A percentile compares a stretch with the other conserved stretches of the same genome.
phyloP scores from a whole-genome alignment of 495 filamentous ascomycete genomes.

The Neurospora sublineolata region DNA sequence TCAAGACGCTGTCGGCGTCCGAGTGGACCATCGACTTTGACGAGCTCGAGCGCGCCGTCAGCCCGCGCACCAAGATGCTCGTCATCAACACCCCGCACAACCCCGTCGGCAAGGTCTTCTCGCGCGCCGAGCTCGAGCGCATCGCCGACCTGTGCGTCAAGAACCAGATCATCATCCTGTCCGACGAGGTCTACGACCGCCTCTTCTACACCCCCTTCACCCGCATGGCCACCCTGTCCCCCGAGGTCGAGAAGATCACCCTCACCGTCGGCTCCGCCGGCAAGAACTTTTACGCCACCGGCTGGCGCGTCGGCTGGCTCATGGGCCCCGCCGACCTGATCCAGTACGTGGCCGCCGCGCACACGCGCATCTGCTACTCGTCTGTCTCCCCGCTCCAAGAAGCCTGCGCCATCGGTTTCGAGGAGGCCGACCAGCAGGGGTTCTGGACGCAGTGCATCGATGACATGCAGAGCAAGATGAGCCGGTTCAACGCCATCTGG shows the following conservation, averaged over 20 bases:
- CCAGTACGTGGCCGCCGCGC: slow-evolving; percentile 82
- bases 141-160: slow-evolving; percentile 89
- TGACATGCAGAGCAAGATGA: slow-evolving; percentile 87
- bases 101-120: slow-evolving; percentile 92
- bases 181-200: slow-evolving; percentile 92
- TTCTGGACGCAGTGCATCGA: slow-evolving; percentile 81
- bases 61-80: slow-evolving; percentile 82
- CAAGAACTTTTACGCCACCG: slow-evolving; percentile 96
- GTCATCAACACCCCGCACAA: slow-evolving; percentile 79
- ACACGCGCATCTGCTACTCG: slow-evolving; percentile 93
- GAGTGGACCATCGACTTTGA: slow-evolving; percentile 84
- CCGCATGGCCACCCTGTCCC: slow-evolving; percentile 75
- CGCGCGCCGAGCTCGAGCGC: slow-evolving; percentile 63
- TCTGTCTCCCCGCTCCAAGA: slow-evolving; percentile 90
- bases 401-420: slow-evolving; percentile 90
- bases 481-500: slow-evolving; percentile 75
- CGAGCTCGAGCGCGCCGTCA: slow-evolving; percentile 76
- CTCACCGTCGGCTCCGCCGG: slow-evolving; percentile 90
- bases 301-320: slow-evolving; percentile 90
- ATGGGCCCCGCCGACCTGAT: slow-evolving; percentile 83
- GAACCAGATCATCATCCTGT: slow-evolving; percentile 88
- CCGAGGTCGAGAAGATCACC: slow-evolving; percentile 75
- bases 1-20: slow-evolving; percentile 64
- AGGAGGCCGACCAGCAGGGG: slow-evolving; percentile 67
- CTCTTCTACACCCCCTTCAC: slow-evolving; percentile 94